These are phyloP conservation scores for Hericium erinaceus DNA, from an alignment of 768 basidiomycete species.

Conservation along the genomic window DNA sequence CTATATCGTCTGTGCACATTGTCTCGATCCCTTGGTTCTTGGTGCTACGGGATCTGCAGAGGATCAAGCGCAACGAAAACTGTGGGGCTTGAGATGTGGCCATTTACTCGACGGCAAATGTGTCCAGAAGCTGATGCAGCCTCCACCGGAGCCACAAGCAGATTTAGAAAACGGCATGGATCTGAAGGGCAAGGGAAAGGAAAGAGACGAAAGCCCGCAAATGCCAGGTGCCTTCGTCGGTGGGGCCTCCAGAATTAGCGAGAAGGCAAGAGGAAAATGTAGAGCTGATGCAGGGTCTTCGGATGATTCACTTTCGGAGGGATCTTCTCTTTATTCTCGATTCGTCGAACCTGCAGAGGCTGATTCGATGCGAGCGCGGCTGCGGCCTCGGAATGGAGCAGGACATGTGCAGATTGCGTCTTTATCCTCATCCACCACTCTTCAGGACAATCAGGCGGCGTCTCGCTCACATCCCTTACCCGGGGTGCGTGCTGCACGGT, in stretches of 20 bases:
- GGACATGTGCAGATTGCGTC: conserved; percentile 6
- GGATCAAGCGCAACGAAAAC: conserved; percentile 35
- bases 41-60: conserved; percentile 30
- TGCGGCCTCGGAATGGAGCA: conserved; percentile 10
- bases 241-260: background rate
- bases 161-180: background rate
- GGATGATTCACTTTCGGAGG: too few species aligned
- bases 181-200: background rate
- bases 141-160: conserved; percentile 12
- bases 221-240: background rate
- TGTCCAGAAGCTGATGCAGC: conserved; percentile 46
- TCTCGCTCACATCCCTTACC: background rate
- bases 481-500: background rate
- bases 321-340: too few species aligned
- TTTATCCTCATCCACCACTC: background rate
- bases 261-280: background rate
- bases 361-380: conserved; percentile 9
- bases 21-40: conserved; percentile 52
- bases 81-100: conserved; percentile 72
- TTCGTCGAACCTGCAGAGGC: background rate
- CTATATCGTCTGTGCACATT: conserved; percentile 58
- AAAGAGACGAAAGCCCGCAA: background rate
- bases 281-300: too few species aligned
- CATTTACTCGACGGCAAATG: conserved; percentile 78
- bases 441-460: background rate